Conservation (phyloP, 1,284 basidiomycete genomes). For the Salmacisia buchloeana region DNA sequence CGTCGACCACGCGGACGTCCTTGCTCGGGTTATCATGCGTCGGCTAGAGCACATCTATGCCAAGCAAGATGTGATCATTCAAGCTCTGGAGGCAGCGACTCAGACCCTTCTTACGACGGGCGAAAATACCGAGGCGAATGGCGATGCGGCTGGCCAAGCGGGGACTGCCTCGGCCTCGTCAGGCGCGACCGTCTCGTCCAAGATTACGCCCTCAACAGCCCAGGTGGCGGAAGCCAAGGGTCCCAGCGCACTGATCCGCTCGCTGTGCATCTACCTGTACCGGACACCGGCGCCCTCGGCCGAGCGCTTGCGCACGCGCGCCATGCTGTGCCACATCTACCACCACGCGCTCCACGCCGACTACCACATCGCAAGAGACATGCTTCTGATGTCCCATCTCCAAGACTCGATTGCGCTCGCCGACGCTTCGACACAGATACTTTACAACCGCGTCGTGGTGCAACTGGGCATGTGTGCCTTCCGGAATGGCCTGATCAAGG, state of each 20-base stretch:
- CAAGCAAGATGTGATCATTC: slow-evolving; percentile 84
- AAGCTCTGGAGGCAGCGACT: slow-evolving; percentile 70
- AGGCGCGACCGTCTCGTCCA: slow-evolving; percentile 45
- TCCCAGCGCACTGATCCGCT: slow-evolving; percentile 71
- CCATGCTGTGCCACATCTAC: slow-evolving; percentile 96
- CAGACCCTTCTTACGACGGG: slow-evolving; percentile 51
- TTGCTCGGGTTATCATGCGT: slow-evolving; percentile 76
- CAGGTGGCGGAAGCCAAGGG: slow-evolving; percentile 30
- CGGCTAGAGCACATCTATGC: slow-evolving; percentile 97
- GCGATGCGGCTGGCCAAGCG: slow-evolving; percentile 6
- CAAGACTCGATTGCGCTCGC: slow-evolving; percentile 93
- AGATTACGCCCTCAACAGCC: slow-evolving; percentile 35
- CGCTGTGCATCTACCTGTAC: slow-evolving; percentile 88
- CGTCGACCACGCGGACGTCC: slow-evolving; percentile 21
- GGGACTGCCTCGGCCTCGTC: slow-evolving; percentile 9
- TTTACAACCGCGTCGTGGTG: slow-evolving; percentile 95
- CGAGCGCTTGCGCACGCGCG: slow-evolving; percentile 78
- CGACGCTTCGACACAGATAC: slow-evolving; percentile 93
- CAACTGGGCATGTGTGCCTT: slow-evolving; percentile 96
- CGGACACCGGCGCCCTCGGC: slow-evolving; percentile 70
- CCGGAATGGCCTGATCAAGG: slow-evolving; percentile 87
- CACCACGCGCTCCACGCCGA: slow-evolving; percentile 87
- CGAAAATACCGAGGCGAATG: slow-evolving; percentile 58
- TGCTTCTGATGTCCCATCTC: slow-evolving; percentile 97
- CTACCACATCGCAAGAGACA: slow-evolving; percentile 93